Percentiles rank a stretch among this genome's conserved stretches.
These are phyloP conservation scores for Jaenimonas drosophilae DNA, from an alignment of 208 protist species.

Conservation along the genomic window DNA sequence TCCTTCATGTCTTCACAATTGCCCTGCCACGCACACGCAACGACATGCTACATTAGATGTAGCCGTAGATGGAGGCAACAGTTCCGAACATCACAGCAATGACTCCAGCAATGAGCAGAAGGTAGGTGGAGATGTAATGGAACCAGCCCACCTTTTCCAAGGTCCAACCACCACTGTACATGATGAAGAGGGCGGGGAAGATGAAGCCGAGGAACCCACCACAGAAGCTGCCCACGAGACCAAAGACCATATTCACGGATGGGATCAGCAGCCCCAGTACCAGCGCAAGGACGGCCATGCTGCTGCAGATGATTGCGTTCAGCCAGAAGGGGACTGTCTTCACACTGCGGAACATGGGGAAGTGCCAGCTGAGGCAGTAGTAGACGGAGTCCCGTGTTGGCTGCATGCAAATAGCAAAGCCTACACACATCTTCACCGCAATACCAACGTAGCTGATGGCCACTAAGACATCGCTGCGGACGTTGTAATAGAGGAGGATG, in stretches of 20 bases:
- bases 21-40: no score
- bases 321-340: slow-evolving; percentile 40
- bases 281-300: slow-evolving; percentile 51
- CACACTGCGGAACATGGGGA: slow-evolving; percentile 32
- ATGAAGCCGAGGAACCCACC: slow-evolving; percentile 78
- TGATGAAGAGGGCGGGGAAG: slow-evolving; percentile 71
- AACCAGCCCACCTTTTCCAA: slow-evolving; percentile 40
- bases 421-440: slow-evolving; percentile 60
- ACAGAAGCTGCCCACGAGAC: slow-evolving; percentile 63
- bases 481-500: slow-evolving; percentile 60
- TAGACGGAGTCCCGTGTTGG: slow-evolving; percentile 57
- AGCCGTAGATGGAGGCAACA: slow-evolving; percentile 38
- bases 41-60: no score
- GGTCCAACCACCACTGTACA: slow-evolving; percentile 64
- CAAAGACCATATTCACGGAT: slow-evolving; percentile 63
- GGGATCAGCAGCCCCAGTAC: slow-evolving; percentile 70
- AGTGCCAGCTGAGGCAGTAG: slow-evolving; percentile 45
- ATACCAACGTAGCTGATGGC: slow-evolving; percentile 59
- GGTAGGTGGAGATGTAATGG: slow-evolving; percentile 63
- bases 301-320: slow-evolving; percentile 38
- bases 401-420: slow-evolving; percentile 70
- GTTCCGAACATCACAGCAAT: slow-evolving; percentile 64
- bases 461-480: slow-evolving; percentile 31
- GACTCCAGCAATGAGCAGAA: slow-evolving; percentile 64
- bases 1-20: neutral